phyloP scores from a whole-genome alignment of 495 filamentous ascomycete species.

The Bacidia rubella region DNA sequence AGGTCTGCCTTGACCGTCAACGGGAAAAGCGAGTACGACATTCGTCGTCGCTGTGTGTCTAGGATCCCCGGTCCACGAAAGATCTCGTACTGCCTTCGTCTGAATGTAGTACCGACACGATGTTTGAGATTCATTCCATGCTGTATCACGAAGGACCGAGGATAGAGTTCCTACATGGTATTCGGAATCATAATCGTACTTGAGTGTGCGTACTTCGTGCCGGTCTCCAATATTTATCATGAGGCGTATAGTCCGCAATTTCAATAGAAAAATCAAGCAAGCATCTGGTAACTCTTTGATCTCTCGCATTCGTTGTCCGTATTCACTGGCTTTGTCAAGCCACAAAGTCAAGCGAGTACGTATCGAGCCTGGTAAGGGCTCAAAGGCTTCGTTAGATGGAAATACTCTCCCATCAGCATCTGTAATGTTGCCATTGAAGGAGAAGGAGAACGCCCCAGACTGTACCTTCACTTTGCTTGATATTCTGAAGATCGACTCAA shows the following conservation, averaged over 20 bases:
- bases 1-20: conserved; percentile 17
- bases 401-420: not conserved
- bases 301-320: not conserved
- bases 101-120: not conserved
- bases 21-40: conserved; percentile 30
- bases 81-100: not conserved
- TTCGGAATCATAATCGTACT: no score
- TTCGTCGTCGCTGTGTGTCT: conserved; percentile 10
- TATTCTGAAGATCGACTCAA: conserved; percentile 40
- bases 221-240: no score
- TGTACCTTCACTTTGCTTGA: conserved; percentile 34
- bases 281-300: not conserved
- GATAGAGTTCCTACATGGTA: no score
- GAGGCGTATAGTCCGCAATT: no score
- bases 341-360: conserved; percentile 1
- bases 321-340: not conserved
- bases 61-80: not conserved
- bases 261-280: not conserved
- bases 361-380: not conserved
- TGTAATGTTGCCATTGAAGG: conserved; percentile 16
- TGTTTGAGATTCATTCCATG: no score
- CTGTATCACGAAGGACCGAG: no score
- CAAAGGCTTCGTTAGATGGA: not conserved
- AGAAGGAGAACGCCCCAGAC: conserved; percentile 33
- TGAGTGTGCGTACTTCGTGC: no score